Evolutionary conservation across 1,284 basidiomycete genomes (phyloP).

Genomic region (Phylloboletellus chloephorus): DNA sequence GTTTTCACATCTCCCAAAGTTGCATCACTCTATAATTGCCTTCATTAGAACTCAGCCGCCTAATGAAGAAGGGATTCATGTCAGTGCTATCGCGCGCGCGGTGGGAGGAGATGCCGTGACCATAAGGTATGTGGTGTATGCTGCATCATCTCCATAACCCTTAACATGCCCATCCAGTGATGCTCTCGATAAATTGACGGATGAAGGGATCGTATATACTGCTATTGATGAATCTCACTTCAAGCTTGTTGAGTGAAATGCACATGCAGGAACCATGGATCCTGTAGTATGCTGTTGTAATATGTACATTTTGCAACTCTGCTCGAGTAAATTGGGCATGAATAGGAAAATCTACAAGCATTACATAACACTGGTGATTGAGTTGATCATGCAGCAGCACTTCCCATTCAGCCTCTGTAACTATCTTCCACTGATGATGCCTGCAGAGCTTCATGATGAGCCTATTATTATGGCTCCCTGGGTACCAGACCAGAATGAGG

Average conservation of each 20-base stretch:
- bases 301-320: too few relatives aligned
- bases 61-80: slow-evolving; percentile 56
- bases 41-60: slow-evolving; percentile 45
- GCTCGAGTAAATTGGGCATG: too few relatives aligned
- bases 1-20: slow-evolving; percentile 51
- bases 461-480: neutral
- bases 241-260: slow-evolving; percentile 21
- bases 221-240: slow-evolving; percentile 66
- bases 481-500: neutral
- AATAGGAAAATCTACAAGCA: too few relatives aligned
- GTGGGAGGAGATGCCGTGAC: slow-evolving; percentile 40
- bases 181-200: slow-evolving; percentile 64
- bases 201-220: slow-evolving; percentile 63
- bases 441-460: slow-evolving; percentile 7
- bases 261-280: neutral
- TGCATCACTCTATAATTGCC: slow-evolving; percentile 64
- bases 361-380: slow-evolving; percentile 12
- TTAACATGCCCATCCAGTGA: slow-evolving; percentile 36
- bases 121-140: slow-evolving; percentile 41
- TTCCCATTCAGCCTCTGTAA: neutral
- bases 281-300: slow-evolving; percentile 4
- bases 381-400: too few relatives aligned
- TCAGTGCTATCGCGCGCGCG: slow-evolving; percentile 52
- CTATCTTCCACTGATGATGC: slow-evolving; percentile 9
- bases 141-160: neutral